A percentile compares a stretch with the other conserved stretches of the same genome.
Conservation (phyloP, 2,329 filamentous ascomycete genomes). For the Fusarium pseudoanthophilum region DNA sequence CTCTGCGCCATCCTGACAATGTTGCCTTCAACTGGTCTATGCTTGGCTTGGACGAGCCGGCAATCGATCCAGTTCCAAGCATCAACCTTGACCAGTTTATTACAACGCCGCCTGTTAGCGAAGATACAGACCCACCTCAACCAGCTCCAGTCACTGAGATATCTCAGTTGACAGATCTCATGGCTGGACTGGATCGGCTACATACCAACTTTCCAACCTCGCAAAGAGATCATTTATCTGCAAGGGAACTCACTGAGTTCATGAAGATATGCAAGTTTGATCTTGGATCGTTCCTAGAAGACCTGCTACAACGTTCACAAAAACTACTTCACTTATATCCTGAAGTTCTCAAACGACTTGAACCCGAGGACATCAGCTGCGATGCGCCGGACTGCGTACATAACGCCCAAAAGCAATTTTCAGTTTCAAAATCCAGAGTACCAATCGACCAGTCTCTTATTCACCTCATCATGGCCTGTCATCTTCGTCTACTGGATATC, state of each 20-base stretch:
- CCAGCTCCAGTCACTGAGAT: slow-evolving; percentile 7
- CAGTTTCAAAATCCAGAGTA: slow-evolving; percentile 19
- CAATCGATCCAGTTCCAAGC: not conserved
- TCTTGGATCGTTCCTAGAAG: slow-evolving; percentile 47
- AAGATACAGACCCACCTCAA: not conserved
- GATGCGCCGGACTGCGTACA: slow-evolving; percentile 51
- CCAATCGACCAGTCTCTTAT: slow-evolving; percentile 51
- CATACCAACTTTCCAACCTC: slow-evolving; percentile 17
- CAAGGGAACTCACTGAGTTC: slow-evolving; percentile 38
- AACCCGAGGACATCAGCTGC: slow-evolving; percentile 38
- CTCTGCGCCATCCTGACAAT: slow-evolving; percentile 24
- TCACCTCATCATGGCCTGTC: slow-evolving; percentile 52
- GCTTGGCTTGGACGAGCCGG: slow-evolving; percentile 21
- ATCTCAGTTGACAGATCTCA: slow-evolving; percentile 34
- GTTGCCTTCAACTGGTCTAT: slow-evolving; percentile 38
- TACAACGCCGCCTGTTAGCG: slow-evolving; percentile 18
- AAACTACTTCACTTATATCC: slow-evolving; percentile 52
- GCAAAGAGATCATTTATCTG: slow-evolving; percentile 36
- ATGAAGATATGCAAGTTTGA: slow-evolving; percentile 41
- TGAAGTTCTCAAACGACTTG: slow-evolving; percentile 34
- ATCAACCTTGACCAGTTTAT: not conserved
- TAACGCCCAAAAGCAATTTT: slow-evolving; percentile 10
- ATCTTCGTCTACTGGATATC: slow-evolving; percentile 51
- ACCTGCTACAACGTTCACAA: slow-evolving; percentile 50
- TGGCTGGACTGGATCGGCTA: slow-evolving; percentile 41